These are phyloP conservation scores for Colletotrichum endophyticum DNA, from an alignment of 2,329 filamentous ascomycete species.

Conservation along the genomic window DNA sequence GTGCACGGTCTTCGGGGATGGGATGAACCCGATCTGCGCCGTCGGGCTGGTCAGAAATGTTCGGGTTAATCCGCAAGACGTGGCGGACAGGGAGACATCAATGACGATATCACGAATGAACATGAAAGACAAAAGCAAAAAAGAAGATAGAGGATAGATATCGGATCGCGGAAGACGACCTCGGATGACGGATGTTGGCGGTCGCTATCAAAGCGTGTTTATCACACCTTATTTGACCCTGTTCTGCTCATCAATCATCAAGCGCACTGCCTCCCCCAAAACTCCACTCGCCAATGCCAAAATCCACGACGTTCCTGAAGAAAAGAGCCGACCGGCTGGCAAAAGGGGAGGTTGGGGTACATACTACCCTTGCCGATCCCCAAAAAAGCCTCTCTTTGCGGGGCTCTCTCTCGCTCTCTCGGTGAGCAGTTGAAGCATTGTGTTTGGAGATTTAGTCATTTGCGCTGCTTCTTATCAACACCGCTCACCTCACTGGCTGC, in stretches of 20 bases:
- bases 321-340: not conserved
- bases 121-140: not conserved
- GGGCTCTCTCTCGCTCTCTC: not conserved
- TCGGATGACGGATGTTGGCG: not conserved
- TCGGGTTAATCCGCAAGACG: not conserved
- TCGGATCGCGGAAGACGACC: conserved; percentile 4
- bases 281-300: not conserved
- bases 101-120: not conserved
- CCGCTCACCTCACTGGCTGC: not conserved
- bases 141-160: not conserved
- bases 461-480: not conserved
- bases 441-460: not conserved
- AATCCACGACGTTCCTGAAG: not conserved
- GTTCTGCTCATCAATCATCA: not conserved
- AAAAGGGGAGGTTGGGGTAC: not conserved
- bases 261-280: not conserved
- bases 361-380: not conserved
- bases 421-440: not conserved
- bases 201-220: not conserved
- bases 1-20: not conserved
- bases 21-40: not conserved
- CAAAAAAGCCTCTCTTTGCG: not conserved
- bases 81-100: not conserved
- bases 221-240: not conserved
- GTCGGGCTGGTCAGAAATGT: not conserved